Conservation (phyloP, 768 basidiomycete species). For the Tylopilus balloui region DNA sequence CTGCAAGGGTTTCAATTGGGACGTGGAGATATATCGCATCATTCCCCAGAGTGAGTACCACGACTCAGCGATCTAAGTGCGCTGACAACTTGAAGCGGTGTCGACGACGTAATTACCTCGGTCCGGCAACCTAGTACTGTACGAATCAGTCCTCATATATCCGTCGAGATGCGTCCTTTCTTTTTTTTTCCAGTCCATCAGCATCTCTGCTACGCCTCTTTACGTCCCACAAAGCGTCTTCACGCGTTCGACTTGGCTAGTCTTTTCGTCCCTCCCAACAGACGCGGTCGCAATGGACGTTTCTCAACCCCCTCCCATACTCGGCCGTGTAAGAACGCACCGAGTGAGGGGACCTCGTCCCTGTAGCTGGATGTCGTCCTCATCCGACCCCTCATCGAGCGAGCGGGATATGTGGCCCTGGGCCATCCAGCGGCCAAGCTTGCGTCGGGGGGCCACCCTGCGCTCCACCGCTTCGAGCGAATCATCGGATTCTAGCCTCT, state of each 20-base stretch:
- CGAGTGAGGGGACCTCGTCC: conserved; percentile 31
- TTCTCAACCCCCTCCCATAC: conserved; percentile 3
- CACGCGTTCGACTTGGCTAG: not conserved
- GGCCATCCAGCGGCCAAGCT: conserved; percentile 1
- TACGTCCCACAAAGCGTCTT: not conserved
- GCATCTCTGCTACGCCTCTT: conserved; percentile 3
- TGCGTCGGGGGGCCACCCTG: conserved; percentile 15
- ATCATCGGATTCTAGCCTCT: conserved; percentile 13
- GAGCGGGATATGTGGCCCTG: conserved; percentile 22
- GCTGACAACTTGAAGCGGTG: conserved; percentile 22
- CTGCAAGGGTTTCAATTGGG: not conserved
- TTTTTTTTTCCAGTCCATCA: conserved; percentile 1
- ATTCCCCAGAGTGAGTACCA: not conserved
- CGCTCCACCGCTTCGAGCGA: conserved; percentile 14
- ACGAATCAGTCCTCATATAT: conserved; percentile 17
- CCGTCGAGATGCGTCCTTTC: conserved; percentile 15
- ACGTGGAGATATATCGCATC: conserved; percentile 5
- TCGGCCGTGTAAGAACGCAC: conserved; percentile 8
- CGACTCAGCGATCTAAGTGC: conserved; percentile 14
- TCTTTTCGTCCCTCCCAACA: not conserved
- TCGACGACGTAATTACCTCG: conserved; percentile 5
- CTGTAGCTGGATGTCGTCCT: conserved; percentile 21
- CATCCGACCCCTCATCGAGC: conserved; percentile 10
- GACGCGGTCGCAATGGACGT: conserved; percentile 11
- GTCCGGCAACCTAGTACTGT: conserved; percentile 8